A percentile compares a stretch with the other conserved stretches of the same genome.
These are phyloP conservation scores for Hypoxylon sp. DNA, from an alignment of 2,329 filamentous ascomycete genomes.

Conservation along the genomic window DNA sequence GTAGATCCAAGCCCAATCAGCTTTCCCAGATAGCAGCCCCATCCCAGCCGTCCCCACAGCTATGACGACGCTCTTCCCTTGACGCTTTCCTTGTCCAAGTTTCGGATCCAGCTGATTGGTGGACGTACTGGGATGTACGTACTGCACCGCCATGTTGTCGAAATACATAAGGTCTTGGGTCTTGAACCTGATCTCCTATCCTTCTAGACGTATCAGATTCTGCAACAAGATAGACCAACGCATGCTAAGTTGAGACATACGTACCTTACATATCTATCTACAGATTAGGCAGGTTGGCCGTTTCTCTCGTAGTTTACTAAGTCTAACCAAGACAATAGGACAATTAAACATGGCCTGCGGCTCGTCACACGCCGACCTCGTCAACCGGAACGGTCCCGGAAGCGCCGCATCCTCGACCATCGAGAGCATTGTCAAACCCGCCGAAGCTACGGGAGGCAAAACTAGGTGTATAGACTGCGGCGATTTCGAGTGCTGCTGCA, in stretches of 20 bases:
- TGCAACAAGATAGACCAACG: background rate
- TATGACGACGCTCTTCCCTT: conserved; percentile 35
- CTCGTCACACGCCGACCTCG: conserved; percentile 50
- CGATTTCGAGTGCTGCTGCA: conserved; percentile 67
- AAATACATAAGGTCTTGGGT: conserved; percentile 8
- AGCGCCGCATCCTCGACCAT: conserved; percentile 63
- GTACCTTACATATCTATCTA: conserved; percentile 2
- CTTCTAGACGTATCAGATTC: background rate
- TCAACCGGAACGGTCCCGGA: conserved; percentile 62
- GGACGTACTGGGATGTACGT: conserved; percentile 10
- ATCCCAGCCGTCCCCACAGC: conserved; percentile 21
- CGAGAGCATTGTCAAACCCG: conserved; percentile 64
- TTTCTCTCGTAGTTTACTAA: too few relatives aligned
- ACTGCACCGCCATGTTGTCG: conserved; percentile 29
- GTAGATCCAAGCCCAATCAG: conserved; percentile 12
- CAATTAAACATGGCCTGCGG: conserved; percentile 50
- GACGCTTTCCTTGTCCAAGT: conserved; percentile 11
- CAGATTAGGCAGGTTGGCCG: background rate
- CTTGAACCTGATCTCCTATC: conserved; percentile 4
- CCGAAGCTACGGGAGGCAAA: conserved; percentile 56
- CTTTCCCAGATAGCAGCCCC: background rate
- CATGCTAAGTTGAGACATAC: conserved; percentile 6
- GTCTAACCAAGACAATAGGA: background rate
- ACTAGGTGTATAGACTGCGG: conserved; percentile 65
- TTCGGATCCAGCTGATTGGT: conserved; percentile 25